A percentile compares a stretch with the other conserved stretches of the same genome.
Evolutionary conservation across 2,329 filamentous ascomycete genomes (phyloP).

Genomic region (Colletotrichum godetiae): DNA sequence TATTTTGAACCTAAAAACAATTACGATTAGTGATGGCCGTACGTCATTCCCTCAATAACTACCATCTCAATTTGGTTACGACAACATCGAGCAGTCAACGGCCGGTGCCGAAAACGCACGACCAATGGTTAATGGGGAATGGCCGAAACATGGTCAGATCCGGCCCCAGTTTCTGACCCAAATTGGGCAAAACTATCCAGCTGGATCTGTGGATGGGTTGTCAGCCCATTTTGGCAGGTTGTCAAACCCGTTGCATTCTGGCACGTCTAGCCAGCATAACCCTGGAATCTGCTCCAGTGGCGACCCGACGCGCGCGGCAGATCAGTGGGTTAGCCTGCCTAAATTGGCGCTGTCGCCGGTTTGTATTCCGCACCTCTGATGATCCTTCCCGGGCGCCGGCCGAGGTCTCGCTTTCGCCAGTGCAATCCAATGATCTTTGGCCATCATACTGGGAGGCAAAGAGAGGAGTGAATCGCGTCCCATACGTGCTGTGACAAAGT

Average conservation of each 20-base stretch:
- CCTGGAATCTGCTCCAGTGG: constrained; percentile 1
- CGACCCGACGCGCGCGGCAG: constrained; percentile 25
- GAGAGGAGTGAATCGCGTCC: background rate
- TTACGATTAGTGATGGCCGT: background rate
- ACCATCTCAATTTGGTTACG: background rate
- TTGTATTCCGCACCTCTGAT: constrained; percentile 7
- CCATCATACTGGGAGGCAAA: background rate
- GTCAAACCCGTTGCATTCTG: constrained; percentile 3
- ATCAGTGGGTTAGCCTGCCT: constrained; percentile 20
- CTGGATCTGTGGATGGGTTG: constrained; percentile 6
- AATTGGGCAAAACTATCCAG: background rate
- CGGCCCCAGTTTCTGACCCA: background rate
- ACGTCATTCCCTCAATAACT: background rate
- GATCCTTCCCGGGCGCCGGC: constrained; percentile 18
- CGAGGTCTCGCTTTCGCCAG: background rate
- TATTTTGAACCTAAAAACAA: background rate
- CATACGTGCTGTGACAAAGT: background rate
- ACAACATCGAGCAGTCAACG: background rate
- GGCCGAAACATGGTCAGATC: background rate
- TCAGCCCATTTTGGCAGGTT: constrained; percentile 29
- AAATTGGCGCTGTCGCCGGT: constrained; percentile 27
- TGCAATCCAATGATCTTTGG: background rate
- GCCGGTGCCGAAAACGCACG: background rate
- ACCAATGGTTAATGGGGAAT: background rate
- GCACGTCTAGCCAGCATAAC: no score